Evolutionary conservation across 306 rosid species (phyloP).

Genomic region (Ochetophila trinervis): DNA sequence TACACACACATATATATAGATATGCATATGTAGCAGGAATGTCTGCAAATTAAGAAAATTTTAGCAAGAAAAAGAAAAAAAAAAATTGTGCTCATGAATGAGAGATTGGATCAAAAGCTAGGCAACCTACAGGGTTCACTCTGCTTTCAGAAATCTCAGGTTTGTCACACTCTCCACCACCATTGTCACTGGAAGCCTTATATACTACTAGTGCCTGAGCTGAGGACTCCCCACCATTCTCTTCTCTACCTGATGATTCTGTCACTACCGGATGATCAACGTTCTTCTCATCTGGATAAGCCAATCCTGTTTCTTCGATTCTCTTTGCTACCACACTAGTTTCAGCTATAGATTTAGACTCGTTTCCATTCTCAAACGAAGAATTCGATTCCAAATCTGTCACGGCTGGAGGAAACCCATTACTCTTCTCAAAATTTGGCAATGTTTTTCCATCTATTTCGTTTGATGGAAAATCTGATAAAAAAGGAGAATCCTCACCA

Average conservation of each 20-base stretch:
- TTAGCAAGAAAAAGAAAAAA: too few species aligned
- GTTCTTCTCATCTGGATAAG: constrained; percentile 21
- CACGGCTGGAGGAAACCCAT: constrained; percentile 8
- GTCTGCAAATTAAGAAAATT: neutral
- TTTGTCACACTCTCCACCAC: constrained; percentile 16
- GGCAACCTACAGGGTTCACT: constrained; percentile 38
- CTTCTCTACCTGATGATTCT: constrained; percentile 20
- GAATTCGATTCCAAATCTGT: constrained; percentile 26
- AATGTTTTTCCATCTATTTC: constrained; percentile 18
- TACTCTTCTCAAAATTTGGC: neutral
- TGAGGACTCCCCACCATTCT: constrained; percentile 36
- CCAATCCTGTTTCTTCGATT: constrained; percentile 27
- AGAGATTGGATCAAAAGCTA: neutral
- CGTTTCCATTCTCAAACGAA: constrained; percentile 16
- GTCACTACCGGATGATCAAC: neutral
- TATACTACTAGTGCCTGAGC: constrained; percentile 29
- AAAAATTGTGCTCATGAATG: neutral
- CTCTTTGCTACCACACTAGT: constrained; percentile 20
- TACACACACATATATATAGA: constrained; percentile 1
- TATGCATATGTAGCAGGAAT: neutral
- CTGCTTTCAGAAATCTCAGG: constrained; percentile 26
- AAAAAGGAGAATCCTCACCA: neutral
- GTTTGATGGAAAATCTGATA: neutral
- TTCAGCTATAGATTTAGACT: constrained; percentile 16
- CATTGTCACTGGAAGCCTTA: constrained; percentile 17